Conservation (phyloP, 352 stramenopile species). For the Globisporangium nagaii region DNA sequence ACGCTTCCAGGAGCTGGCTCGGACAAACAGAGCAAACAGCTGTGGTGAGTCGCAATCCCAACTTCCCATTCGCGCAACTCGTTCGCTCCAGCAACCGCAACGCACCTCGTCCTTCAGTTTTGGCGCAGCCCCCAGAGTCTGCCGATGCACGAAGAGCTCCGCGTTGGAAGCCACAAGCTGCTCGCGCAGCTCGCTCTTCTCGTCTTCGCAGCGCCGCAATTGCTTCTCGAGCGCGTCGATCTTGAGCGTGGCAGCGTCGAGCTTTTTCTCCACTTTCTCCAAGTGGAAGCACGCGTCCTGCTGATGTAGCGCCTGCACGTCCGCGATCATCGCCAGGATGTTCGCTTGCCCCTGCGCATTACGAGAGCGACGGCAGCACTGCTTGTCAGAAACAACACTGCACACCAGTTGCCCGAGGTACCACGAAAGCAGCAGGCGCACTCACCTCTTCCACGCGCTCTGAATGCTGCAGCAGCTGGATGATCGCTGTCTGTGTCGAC, state of each 20-base stretch:
- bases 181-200: conserved; percentile 27
- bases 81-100: no score
- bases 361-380: no score
- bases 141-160: conserved; percentile 33
- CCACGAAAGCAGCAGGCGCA: not conserved
- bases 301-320: conserved; percentile 18
- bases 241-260: conserved; percentile 16
- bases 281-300: conserved; percentile 22
- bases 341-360: conserved; percentile 17
- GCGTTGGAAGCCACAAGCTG: conserved; percentile 42
- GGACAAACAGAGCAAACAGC: not conserved
- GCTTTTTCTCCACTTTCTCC: conserved; percentile 22
- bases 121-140: conserved; percentile 2
- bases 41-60: not conserved
- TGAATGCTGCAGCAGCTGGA: conserved; percentile 22
- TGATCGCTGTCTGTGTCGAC: conserved; percentile 21
- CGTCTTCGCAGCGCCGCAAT: conserved; percentile 21
- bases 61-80: not conserved
- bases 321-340: conserved; percentile 26
- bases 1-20: conserved; percentile 19
- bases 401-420: not conserved
- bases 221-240: conserved; percentile 24
- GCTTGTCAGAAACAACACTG: not conserved
- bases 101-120: not conserved
- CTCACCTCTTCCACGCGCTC: conserved; percentile 11